Evolutionary conservation across 306 rosid species (phyloP).

Genomic region (Fragaria nilgerrensis): DNA sequence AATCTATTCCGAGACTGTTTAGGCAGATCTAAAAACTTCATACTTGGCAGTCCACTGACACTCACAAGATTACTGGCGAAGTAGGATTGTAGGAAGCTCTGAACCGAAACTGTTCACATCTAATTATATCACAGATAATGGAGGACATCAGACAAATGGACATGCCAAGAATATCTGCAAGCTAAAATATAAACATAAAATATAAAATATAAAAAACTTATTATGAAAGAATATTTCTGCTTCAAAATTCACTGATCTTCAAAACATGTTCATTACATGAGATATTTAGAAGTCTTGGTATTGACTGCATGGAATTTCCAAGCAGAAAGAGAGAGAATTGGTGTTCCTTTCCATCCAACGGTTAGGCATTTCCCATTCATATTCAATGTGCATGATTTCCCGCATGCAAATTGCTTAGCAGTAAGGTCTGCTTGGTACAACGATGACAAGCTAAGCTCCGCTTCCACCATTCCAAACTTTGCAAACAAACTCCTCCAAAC

Average conservation of each 20-base stretch:
- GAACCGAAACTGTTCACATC: too few relatives aligned
- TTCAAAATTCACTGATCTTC: too few relatives aligned
- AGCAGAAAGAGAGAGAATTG: slow-evolving; percentile 50
- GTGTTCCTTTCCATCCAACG: slow-evolving; percentile 67
- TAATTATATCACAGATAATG: too few relatives aligned
- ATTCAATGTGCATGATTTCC: slow-evolving; percentile 37
- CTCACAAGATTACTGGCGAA: too few relatives aligned
- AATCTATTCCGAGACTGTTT: too few relatives aligned
- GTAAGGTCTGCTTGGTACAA: slow-evolving; percentile 52
- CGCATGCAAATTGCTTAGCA: slow-evolving; percentile 39
- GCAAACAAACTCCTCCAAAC: background rate
- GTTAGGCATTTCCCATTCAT: slow-evolving; percentile 37
- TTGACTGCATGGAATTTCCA: slow-evolving; percentile 45
- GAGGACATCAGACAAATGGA: too few relatives aligned
- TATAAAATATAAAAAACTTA: background rate
- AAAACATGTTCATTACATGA: background rate
- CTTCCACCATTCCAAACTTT: slow-evolving; percentile 1
- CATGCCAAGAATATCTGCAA: background rate
- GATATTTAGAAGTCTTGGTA: background rate
- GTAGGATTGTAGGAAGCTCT: too few relatives aligned
- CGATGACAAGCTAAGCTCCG: slow-evolving; percentile 42
- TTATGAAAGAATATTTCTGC: background rate
- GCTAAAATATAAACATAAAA: background rate
- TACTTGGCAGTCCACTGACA: too few relatives aligned
- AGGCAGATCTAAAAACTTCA: too few relatives aligned